These are phyloP conservation scores for Salix udensis DNA, from an alignment of 345 rosid species.

Conservation along the genomic window DNA sequence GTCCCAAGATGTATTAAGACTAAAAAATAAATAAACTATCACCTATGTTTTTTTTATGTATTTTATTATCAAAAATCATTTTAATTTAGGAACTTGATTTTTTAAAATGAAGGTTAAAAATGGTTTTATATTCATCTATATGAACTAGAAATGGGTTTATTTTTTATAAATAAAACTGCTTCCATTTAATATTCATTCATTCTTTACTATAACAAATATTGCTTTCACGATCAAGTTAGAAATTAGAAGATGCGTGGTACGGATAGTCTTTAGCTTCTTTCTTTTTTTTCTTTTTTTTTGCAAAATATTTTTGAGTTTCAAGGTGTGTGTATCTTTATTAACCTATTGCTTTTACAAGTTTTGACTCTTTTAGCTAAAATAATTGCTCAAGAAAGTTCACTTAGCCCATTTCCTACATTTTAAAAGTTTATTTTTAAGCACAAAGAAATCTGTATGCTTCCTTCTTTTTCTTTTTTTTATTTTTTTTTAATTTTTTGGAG, in stretches of 20 bases:
- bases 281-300: background rate
- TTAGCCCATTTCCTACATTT: background rate
- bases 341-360: background rate
- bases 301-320: background rate
- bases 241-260: too few species aligned
- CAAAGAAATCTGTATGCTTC: background rate
- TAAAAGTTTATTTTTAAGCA: background rate
- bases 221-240: too few species aligned
- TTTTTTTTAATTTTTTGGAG: background rate
- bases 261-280: background rate
- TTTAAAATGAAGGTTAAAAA: too few species aligned
- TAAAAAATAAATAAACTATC: background rate
- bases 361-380: background rate
- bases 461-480: background rate
- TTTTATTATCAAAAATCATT: too few species aligned
- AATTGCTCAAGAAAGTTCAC: background rate
- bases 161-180: too few species aligned
- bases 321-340: too few species aligned
- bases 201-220: too few species aligned
- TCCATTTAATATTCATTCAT: too few species aligned
- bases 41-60: too few species aligned
- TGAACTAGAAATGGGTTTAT: too few species aligned
- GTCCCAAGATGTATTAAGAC: background rate
- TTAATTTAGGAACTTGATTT: too few species aligned
- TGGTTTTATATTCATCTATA: too few species aligned